These are phyloP conservation scores for Colletotrichum falcatum DNA, from an alignment of 2,329 filamentous ascomycete species.

Conservation along the genomic window DNA sequence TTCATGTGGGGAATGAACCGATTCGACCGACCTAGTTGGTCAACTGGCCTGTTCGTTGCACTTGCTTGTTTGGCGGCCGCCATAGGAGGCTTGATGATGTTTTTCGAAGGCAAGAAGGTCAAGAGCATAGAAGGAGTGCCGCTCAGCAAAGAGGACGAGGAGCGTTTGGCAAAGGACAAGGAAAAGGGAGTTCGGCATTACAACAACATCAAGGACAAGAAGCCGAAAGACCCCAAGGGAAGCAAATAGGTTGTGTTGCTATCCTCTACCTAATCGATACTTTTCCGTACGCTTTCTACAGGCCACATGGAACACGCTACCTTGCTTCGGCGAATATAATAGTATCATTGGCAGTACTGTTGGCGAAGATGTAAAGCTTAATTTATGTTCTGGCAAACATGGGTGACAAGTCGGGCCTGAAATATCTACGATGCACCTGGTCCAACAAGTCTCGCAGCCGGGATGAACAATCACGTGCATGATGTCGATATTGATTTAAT, in stretches of 20 bases:
- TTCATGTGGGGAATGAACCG: constrained; percentile 89
- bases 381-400: neutral
- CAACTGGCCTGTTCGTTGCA: constrained; percentile 82
- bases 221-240: constrained; percentile 61
- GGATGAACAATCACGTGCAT: neutral
- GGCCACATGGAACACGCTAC: neutral
- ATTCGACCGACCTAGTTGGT: constrained; percentile 80
- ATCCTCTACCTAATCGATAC: constrained; percentile 1
- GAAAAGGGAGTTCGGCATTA: constrained; percentile 69
- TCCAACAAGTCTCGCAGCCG: neutral
- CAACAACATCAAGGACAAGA: constrained; percentile 67
- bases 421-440: too few relatives aligned
- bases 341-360: neutral
- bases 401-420: neutral
- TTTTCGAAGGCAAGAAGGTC: constrained; percentile 76
- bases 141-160: constrained; percentile 66
- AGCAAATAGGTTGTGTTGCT: constrained; percentile 50
- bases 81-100: constrained; percentile 76
- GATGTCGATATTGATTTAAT: neutral
- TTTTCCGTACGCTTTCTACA: neutral
- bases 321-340: neutral
- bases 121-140: constrained; percentile 79
- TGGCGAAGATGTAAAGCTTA: neutral
- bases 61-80: constrained; percentile 78
- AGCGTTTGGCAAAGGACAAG: constrained; percentile 63